Evolutionary conservation across 2,329 filamentous ascomycete species (phyloP).

Genomic region (Exophiala mesophila): DNA sequence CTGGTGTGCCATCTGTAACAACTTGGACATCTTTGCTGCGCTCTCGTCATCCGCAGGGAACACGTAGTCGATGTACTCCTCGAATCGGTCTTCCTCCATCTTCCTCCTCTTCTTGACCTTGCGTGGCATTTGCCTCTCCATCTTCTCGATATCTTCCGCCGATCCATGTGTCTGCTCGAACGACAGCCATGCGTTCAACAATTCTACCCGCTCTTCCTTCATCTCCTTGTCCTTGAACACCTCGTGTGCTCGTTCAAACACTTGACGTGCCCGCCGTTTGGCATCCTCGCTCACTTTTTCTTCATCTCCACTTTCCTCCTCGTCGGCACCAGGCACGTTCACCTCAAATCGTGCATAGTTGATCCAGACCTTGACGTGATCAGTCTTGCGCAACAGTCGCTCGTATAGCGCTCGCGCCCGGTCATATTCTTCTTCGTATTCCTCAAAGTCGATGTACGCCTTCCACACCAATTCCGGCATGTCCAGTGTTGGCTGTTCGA

Average conservation of each 20-base stretch:
- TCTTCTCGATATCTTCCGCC: constrained; percentile 68
- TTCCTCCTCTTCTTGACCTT: constrained; percentile 81
- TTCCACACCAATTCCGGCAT: constrained; percentile 99
- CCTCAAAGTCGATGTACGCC: constrained; percentile 96
- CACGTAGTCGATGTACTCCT: constrained; percentile 96
- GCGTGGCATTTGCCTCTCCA: constrained; percentile 90
- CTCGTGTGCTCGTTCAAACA: constrained; percentile 83
- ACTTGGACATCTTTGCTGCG: constrained; percentile 73
- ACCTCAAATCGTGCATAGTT: constrained; percentile 98
- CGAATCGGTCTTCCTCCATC: constrained; percentile 86
- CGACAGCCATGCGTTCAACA: constrained; percentile 86
- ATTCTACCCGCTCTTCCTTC: constrained; percentile 85
- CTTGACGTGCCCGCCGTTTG: constrained; percentile 71
- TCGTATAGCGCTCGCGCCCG: constrained; percentile 79
- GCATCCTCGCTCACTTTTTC: constrained; percentile 72
- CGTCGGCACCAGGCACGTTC: constrained; percentile 73
- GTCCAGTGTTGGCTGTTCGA: constrained; percentile 75
- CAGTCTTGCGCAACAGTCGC: constrained; percentile 85
- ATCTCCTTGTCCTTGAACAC: constrained; percentile 84
- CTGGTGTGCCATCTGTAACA: constrained; percentile 77
- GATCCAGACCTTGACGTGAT: constrained; percentile 99
- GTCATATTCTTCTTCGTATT: constrained; percentile 88
- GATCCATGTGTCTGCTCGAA: constrained; percentile 86
- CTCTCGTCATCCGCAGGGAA: constrained; percentile 94
- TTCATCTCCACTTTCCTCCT: constrained; percentile 57